phyloP scores from a whole-genome alignment of 2,329 filamentous ascomycete species.

The Ophiobolus disseminans region DNA sequence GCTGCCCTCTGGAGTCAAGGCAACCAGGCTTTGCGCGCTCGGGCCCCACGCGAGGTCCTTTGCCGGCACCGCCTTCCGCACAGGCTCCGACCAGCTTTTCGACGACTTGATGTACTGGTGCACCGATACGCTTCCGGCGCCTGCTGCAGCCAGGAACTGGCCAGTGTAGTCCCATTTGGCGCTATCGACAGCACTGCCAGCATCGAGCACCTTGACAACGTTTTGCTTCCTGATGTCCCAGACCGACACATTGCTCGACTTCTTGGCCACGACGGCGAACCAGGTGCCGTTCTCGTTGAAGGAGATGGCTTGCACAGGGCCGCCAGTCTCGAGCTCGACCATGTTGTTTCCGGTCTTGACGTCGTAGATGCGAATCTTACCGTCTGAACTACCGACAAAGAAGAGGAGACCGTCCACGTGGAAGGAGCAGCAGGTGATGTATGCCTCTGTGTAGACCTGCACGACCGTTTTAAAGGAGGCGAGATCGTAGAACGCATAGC shows the following conservation, averaged over 20 bases:
- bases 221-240: slow-evolving; percentile 91
- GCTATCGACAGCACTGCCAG: slow-evolving; percentile 76
- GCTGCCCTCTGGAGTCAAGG: slow-evolving; percentile 76
- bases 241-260: slow-evolving; percentile 79
- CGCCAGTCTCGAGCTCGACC: slow-evolving; percentile 71
- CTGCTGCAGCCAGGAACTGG: slow-evolving; percentile 86
- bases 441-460: slow-evolving; percentile 80
- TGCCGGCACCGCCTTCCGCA: slow-evolving; percentile 76
- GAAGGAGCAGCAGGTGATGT: slow-evolving; percentile 80
- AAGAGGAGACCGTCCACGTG: slow-evolving; percentile 97
- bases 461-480: slow-evolving; percentile 70
- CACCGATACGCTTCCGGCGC: slow-evolving; percentile 80
- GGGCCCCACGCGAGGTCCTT: slow-evolving; percentile 79
- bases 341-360: slow-evolving; percentile 79
- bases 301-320: slow-evolving; percentile 74
- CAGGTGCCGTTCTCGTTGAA: slow-evolving; percentile 98
- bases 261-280: slow-evolving; percentile 84
- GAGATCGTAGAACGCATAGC: slow-evolving; percentile 88
- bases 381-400: slow-evolving; percentile 79
- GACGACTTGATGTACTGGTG: slow-evolving; percentile 87
- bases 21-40: slow-evolving; percentile 75
- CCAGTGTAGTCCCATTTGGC: slow-evolving; percentile 94
- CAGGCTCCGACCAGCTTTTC: slow-evolving; percentile 88
- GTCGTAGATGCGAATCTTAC: slow-evolving; percentile 88
- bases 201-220: slow-evolving; percentile 83